Evolutionary conservation across 768 basidiomycete species (phyloP), one percentile per base, ranked within the genome.

Genomic region (Suillus ampliporus): DNA sequence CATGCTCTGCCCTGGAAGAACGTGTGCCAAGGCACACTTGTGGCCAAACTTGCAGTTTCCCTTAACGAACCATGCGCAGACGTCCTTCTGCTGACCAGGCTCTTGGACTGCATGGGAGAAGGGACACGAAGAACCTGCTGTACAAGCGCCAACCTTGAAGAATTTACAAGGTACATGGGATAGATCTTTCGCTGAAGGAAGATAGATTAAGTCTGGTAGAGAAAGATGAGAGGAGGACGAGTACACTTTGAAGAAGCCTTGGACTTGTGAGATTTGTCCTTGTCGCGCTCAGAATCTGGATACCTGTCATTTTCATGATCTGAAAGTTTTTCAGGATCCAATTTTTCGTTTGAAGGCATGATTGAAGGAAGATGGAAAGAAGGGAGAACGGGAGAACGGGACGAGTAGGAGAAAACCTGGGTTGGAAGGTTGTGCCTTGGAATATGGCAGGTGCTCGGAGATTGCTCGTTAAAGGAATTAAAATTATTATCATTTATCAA

Each of bases 91-190:
- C 50, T 85, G 85, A 4, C 93, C 90, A 34, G 93, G 89, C 67
- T 94, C 92, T 62, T 84, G 78, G 7, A 82, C 69, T 62, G 75
- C 72, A 76, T 99, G 97, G 34, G 95, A 95, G 84, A 99, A 99
- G n/a, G 94, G 94, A 75, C 97, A 99, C 3, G 92, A 90, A 4
- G 92, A 80, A 38, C 96, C 96, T 11, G 96, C 96, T 5, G 95
- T 97, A 77, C 96, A 99, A 14, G 89, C 90, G 38, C 95, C 94
- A 66, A 93, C 91, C 72, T 91, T 93, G 87, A 89, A 97, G 85
- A 98, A 98, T 79, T 97, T 93, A 82, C 97, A 99, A 2, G 96
- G 96, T 15, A 99, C 97, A 82, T 97, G 95, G 3, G 92, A 93
- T 60, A 98, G 84, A 74, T 95, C 93, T 76, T 94, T 94, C 56